Conservation (phyloP, 768 basidiomycete genomes). For the Dioszegia crocea region DNA sequence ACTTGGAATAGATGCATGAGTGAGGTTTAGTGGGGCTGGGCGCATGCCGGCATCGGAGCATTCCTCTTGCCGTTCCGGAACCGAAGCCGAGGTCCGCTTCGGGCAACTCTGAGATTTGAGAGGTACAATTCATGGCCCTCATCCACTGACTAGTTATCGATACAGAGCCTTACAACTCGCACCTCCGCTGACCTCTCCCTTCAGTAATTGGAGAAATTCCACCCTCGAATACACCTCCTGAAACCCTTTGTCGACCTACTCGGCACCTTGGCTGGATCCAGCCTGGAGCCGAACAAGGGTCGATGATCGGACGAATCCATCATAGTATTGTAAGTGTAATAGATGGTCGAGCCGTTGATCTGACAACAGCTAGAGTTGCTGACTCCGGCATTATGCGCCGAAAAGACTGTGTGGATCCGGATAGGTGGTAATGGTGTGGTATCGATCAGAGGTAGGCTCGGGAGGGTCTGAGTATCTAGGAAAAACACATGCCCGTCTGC, state of each 20-base stretch:
- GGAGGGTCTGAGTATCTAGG: conserved; percentile 16
- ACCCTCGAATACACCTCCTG: conserved; percentile 20
- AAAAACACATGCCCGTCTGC: conserved; percentile 13
- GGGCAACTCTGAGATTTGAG: no score
- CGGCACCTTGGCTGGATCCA: background rate
- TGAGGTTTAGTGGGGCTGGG: no score
- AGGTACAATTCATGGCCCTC: no score
- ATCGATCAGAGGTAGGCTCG: background rate
- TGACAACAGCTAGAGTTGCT: background rate
- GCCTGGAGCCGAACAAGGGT: no score
- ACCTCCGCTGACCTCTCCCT: no score
- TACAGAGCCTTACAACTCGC: no score
- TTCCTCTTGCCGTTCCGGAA: no score
- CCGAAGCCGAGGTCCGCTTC: no score
- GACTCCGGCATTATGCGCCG: background rate
- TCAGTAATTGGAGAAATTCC: conserved; percentile 16
- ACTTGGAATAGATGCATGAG: no score
- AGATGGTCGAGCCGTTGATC: conserved; percentile 10
- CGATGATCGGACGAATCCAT: no score
- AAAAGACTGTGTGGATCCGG: background rate
- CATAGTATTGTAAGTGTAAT: conserved; percentile 5
- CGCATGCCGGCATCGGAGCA: no score
- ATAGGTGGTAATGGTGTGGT: background rate
- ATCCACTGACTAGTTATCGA: no score
- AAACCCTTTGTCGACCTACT: background rate